These are phyloP conservation scores for Kuraishia borneana DNA, from an alignment of 805 yeast genomes.

Conservation along the genomic window DNA sequence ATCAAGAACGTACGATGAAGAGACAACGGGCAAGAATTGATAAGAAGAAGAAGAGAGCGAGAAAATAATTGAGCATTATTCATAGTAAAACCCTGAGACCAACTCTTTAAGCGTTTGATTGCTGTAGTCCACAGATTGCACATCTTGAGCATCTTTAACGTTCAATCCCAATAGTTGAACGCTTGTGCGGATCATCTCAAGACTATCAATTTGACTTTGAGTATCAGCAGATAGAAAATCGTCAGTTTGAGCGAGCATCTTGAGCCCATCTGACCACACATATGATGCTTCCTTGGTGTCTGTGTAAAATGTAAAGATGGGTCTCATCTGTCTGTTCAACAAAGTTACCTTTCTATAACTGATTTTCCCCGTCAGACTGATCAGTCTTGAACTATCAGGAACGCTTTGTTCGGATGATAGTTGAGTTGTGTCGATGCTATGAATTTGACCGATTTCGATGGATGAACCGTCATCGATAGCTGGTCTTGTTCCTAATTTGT, in stretches of 20 bases:
- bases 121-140: slow-evolving; percentile 10
- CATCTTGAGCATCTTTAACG: slow-evolving; percentile 12
- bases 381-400: slow-evolving; percentile 26
- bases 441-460: slow-evolving; percentile 41
- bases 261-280: slow-evolving; percentile 74
- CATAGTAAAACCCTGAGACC: slow-evolving; percentile 14
- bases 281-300: slow-evolving; percentile 59
- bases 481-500: slow-evolving; percentile 37
- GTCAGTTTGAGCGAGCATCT: slow-evolving; percentile 30
- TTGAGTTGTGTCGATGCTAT: slow-evolving; percentile 37
- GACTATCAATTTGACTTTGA: slow-evolving; percentile 27
- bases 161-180: slow-evolving; percentile 35
- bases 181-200: slow-evolving; percentile 33
- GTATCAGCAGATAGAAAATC: slow-evolving; percentile 30
- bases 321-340: slow-evolving; percentile 26
- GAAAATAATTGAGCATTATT: not conserved
- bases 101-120: slow-evolving; percentile 12
- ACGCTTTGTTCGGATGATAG: slow-evolving; percentile 31
- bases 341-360: slow-evolving; percentile 46
- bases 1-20: slow-evolving; percentile 30
- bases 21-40: slow-evolving; percentile 19
- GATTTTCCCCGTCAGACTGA: slow-evolving; percentile 46
- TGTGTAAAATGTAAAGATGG: slow-evolving; percentile 48
- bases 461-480: slow-evolving; percentile 42
- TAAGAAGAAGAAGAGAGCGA: slow-evolving; percentile 12